Evolutionary conservation across 1,284 basidiomycete species (phyloP).

Genomic region (Phlebopus sp.): DNA sequence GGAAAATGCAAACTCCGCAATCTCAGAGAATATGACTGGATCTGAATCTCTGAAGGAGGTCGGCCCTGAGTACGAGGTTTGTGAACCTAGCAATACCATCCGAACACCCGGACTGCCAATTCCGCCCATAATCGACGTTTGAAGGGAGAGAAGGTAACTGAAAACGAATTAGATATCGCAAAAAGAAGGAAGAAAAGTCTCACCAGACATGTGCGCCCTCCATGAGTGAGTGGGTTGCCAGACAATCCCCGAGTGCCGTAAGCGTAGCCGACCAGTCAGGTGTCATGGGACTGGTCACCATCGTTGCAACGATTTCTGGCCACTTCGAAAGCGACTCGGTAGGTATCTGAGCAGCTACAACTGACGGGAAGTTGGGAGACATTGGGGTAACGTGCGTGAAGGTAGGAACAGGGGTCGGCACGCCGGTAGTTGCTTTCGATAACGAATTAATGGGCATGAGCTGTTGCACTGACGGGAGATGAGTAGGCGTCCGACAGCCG

Average conservation of each 20-base stretch:
- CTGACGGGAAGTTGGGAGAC: constrained; percentile 59
- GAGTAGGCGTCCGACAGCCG: not conserved
- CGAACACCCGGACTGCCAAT: constrained; percentile 59
- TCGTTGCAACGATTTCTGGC: constrained; percentile 85
- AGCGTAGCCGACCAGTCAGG: constrained; percentile 71
- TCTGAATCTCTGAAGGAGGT: constrained; percentile 77
- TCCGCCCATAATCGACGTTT: constrained; percentile 75
- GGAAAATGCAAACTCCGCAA: constrained; percentile 89
- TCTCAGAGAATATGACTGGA: constrained; percentile 84
- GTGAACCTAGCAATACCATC: constrained; percentile 65
- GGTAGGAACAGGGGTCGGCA: constrained; percentile 41
- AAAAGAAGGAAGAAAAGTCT: constrained; percentile 15
- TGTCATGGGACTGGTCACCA: constrained; percentile 72
- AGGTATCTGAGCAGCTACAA: constrained; percentile 47
- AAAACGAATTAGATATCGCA: constrained; percentile 3
- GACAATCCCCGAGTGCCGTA: constrained; percentile 84
- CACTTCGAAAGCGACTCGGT: constrained; percentile 67
- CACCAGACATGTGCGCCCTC: constrained; percentile 94
- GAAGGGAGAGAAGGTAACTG: constrained; percentile 87
- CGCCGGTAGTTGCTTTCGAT: constrained; percentile 34
- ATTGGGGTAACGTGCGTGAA: constrained; percentile 51
- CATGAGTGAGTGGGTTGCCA: constrained; percentile 68
- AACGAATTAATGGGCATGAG: constrained; percentile 62
- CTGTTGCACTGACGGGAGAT: constrained; percentile 62
- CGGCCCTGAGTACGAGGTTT: constrained; percentile 52